Evolutionary conservation across 257 asterid genomes (phyloP), one percentile per base, ranked within the genome.

Genomic region (Solanum gracilifrons): DNA sequence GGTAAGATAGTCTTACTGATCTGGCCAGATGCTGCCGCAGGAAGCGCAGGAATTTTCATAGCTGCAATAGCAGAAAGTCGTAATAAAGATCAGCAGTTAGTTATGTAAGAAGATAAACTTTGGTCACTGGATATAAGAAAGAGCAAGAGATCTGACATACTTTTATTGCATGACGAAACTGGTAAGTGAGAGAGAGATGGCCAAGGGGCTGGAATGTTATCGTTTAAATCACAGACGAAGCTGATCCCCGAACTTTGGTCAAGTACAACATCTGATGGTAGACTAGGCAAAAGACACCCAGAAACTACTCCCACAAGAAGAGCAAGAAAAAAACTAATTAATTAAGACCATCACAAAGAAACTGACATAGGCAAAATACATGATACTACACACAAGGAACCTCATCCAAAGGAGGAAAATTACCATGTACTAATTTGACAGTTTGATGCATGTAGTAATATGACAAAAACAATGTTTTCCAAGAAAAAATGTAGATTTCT

Each of bases 201-300:
- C 99, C 99, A 97, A 39, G 98, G 99, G 74, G 99, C 99, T 41
- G 98, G 99, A 91, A 97, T 96, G 88, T 97, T 96, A 87, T 97
- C 99, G 20, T 97, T 97, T 91, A 97, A 93, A 90, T 97, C 99
- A 83, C 99, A 97, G 36, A 94, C 92, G 86, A 97, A 97, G 90
- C 99, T 96, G 87, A 96, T 91, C 87, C 98, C 99, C 1, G 96
- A 46, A 29, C 95, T 88, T 85, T 85, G 91, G 90, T 97, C 99
- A 48, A 97, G 92, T 39, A 93, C 92, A 36, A 93, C 96, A 80
- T 97, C 99, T 46, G 99, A 93, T 29, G 99, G 99, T 93, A 93
- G 91, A 94, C 99, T 96, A 11, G 98, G 98, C 87, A 97, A 90
- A 90, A 97, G 99, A 92, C 99, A 97, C 83, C 99, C 99, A 13